Conservation (phyloP, 139 green algal species). For the Zygnema cylindricum region DNA sequence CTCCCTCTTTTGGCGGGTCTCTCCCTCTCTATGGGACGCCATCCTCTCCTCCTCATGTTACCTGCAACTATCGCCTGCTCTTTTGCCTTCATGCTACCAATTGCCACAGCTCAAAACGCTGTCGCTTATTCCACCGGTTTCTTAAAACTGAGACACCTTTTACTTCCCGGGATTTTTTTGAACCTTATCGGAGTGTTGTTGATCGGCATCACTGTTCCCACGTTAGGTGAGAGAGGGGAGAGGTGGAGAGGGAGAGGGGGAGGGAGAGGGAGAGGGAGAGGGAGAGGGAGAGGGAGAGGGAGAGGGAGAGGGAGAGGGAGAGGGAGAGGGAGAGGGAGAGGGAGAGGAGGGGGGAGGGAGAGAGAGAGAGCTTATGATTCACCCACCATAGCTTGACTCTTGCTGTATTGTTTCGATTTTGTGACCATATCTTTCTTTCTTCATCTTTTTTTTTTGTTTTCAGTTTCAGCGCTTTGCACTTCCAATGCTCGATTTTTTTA, state of each 20-base stretch:
- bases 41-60: constrained; percentile 52
- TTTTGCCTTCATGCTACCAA: constrained; percentile 52
- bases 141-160: constrained; percentile 29
- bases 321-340: no score
- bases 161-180: constrained; percentile 29
- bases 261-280: no score
- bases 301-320: no score
- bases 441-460: not conserved
- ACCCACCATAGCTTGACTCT: not conserved
- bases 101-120: constrained; percentile 50
- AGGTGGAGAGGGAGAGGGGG: not conserved
- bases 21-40: constrained; percentile 27
- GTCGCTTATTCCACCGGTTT: constrained; percentile 46
- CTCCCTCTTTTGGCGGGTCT: constrained; percentile 27
- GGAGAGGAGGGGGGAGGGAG: no score
- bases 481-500: not conserved
- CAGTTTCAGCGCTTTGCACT: not conserved
- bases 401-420: not conserved
- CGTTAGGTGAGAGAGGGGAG: constrained; percentile 4
- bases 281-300: no score
- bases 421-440: not conserved
- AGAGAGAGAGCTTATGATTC: no score
- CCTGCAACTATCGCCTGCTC: constrained; percentile 46
- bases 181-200: constrained; percentile 37
- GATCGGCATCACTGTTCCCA: constrained; percentile 23